Evolutionary conservation across 2,329 filamentous ascomycete species (phyloP), one percentile per base, ranked within the genome.

Genomic region (Tolypocladium tundrense): DNA sequence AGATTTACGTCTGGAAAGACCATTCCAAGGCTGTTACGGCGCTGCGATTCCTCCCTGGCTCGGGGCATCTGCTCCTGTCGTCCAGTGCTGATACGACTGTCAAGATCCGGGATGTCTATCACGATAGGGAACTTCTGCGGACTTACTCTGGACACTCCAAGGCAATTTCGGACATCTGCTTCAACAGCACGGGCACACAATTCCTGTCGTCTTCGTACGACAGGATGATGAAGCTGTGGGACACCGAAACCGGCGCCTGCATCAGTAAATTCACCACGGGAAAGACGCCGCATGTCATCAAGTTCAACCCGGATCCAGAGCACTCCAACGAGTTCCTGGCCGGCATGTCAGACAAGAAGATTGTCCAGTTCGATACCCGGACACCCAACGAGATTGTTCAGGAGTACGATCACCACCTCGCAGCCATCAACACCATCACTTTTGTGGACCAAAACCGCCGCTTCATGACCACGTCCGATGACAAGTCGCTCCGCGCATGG

Each of bases 321-420:
- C 85, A 88, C 63, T 84, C 87, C 10, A 88, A 94, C 70, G 93
- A 97, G 72, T 99, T 99, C 73, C 75, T 99, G 58, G 92, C 91
- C 1, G 94, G 94, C 67, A 95, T 97, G 90, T 94, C 90, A 42
- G 93, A 99, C 74, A 99, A 99, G 79, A 97, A 97, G 79, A 99
- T 99, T 65, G 82, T 99, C 48, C 94, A 99, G 70, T 99, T 95
- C 73, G 94, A 99, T 73, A 92, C 87, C 2, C 84, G 95, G 35
- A 86, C 87, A 8, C 75, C 79, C 60, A 85, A 84, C 64, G 86
- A 95, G 66, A 81, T 94, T 59, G 89, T 96, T 14, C 95, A 99
- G 70, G 94, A 97, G 77, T 99, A 99, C 75, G 93, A 99, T 69
- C 94, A 99, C 73, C 94, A 99, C 72, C 78, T 99, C 61, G 94